phyloP scores from a whole-genome alignment of 2,329 filamentous ascomycete genomes.

The Neoascochyta sp. region DNA sequence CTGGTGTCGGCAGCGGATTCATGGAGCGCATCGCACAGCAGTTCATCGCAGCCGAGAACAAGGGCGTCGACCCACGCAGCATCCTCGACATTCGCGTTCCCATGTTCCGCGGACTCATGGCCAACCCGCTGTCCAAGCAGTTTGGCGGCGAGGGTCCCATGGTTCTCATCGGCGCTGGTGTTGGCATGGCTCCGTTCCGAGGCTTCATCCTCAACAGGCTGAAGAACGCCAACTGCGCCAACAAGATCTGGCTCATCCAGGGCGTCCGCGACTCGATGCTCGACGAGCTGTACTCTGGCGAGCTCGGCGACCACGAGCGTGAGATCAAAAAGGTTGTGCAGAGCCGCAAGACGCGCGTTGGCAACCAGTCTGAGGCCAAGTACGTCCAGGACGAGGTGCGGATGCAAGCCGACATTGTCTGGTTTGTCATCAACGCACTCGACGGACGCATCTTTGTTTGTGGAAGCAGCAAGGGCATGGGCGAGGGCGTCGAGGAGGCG shows the following conservation, averaged over 20 bases:
- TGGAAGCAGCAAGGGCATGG: slow-evolving; percentile 93
- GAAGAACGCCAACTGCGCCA: slow-evolving; percentile 91
- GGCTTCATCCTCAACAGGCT: slow-evolving; percentile 93
- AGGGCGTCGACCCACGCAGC: slow-evolving; percentile 45
- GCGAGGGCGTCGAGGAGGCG: slow-evolving; percentile 86
- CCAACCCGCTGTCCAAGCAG: slow-evolving; percentile 87
- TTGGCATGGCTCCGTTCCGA: slow-evolving; percentile 94
- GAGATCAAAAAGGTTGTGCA: slow-evolving; percentile 51
- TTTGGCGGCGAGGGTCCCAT: slow-evolving; percentile 94
- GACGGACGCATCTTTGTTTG: slow-evolving; percentile 96
- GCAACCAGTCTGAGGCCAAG: slow-evolving; percentile 57
- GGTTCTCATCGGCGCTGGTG: slow-evolving; percentile 93
- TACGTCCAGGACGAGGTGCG: slow-evolving; percentile 97
- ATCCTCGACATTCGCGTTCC: slow-evolving; percentile 70
- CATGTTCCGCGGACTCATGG: slow-evolving; percentile 98
- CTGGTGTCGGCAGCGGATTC: slow-evolving; percentile 88
- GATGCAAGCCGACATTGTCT: slow-evolving; percentile 91
- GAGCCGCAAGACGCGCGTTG: slow-evolving; percentile 43
- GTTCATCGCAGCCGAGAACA: slow-evolving; percentile 64
- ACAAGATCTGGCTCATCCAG: slow-evolving; percentile 97
- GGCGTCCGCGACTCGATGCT: slow-evolving; percentile 90
- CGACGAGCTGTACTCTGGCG: slow-evolving; percentile 93
- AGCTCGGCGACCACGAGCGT: slow-evolving; percentile 70
- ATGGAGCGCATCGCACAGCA: slow-evolving; percentile 78
- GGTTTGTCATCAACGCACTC: slow-evolving; percentile 95